Evolutionary conservation across 2,329 filamentous ascomycete species (phyloP).

Genomic region (Chaetomium sp.): DNA sequence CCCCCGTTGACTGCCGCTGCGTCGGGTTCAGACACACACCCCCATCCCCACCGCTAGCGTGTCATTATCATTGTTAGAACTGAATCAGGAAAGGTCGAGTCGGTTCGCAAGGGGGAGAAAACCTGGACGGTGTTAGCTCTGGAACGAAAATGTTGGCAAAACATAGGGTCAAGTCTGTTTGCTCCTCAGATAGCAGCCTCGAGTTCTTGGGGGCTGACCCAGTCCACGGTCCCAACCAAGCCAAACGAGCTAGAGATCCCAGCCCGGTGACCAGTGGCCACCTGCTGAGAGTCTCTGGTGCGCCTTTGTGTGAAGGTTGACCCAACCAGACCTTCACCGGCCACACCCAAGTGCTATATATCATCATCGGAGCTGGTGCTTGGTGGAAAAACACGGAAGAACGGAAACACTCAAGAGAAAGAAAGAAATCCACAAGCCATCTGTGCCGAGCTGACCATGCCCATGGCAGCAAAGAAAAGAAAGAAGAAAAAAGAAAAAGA

Average conservation of each 20-base stretch:
- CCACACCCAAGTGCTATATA: not conserved
- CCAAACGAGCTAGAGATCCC: not conserved
- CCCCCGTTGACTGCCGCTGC: too few species aligned
- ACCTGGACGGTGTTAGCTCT: not conserved
- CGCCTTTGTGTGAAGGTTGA: constrained; percentile 4
- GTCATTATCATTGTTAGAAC: not conserved
- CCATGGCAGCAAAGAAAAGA: not conserved
- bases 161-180: not conserved
- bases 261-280: not conserved
- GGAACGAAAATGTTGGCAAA: not conserved
- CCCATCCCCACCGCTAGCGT: not conserved
- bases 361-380: constrained; percentile 5
- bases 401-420: not conserved
- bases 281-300: not conserved
- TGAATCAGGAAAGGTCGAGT: not conserved
- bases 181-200: constrained; percentile 9
- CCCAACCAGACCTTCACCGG: not conserved
- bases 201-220: not conserved
- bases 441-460: not conserved
- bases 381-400: not conserved
- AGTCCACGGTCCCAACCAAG: not conserved
- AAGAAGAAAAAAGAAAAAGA: not conserved
- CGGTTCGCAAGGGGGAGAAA: not conserved
- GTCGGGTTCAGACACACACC: too few species aligned
- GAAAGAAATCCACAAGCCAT: not conserved